These are phyloP conservation scores for Penium margaritaceum DNA, from an alignment of 139 green algal species.

Conservation along the genomic window DNA sequence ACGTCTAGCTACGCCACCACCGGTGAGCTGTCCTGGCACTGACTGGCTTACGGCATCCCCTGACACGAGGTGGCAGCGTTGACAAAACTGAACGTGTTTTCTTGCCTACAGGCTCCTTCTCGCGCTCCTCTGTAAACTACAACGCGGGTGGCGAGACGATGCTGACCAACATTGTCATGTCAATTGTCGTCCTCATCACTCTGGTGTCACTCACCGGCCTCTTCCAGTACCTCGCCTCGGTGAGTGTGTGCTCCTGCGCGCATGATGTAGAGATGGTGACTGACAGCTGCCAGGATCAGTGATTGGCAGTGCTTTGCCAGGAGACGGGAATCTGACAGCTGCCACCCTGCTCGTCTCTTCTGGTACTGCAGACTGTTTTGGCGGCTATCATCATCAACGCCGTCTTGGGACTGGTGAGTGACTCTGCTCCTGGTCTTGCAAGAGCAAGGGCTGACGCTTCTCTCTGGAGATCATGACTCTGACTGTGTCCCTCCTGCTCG, in stretches of 20 bases:
- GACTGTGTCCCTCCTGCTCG: neutral
- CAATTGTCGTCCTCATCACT: conserved; percentile 19
- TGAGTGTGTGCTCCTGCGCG: neutral
- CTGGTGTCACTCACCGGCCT: conserved; percentile 13
- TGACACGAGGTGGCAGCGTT: no score
- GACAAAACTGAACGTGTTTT: no score
- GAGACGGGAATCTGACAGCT: no score
- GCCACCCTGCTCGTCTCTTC: neutral
- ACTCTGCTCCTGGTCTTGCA: neutral
- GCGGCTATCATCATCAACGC: conserved; percentile 36
- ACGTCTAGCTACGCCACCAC: conserved; percentile 27
- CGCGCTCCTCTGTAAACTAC: conserved; percentile 28
- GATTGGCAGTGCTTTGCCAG: neutral
- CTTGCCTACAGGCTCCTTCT: conserved; percentile 34
- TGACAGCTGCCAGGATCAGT: neutral
- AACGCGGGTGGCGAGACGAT: neutral
- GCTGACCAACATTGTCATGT: conserved; percentile 29
- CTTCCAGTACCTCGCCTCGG: conserved; percentile 2
- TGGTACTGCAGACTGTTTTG: conserved; percentile 18
- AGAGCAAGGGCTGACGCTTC: neutral
- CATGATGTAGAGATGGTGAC: neutral
- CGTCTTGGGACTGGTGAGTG: conserved; percentile 22
- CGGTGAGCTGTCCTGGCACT: no score
- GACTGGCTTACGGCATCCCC: no score
- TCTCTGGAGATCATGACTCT: neutral